Evolutionary conservation across 495 filamentous ascomycete genomes (phyloP), one percentile per base, ranked within the genome.

Genomic region (Xylaria telfairii): DNA sequence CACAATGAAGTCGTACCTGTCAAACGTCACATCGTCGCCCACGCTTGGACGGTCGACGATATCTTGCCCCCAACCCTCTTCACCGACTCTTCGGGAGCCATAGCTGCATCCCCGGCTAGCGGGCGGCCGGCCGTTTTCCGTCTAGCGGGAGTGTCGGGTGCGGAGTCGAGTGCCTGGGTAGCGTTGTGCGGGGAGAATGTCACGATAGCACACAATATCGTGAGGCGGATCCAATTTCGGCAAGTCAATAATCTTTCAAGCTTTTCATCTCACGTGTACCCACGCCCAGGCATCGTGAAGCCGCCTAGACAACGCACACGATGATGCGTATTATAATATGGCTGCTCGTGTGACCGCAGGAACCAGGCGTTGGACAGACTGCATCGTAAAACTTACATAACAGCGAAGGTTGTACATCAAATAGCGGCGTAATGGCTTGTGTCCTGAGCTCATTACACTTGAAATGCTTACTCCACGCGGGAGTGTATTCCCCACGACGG

Each of bases 341-440:
- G 24, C 51, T 44, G 39, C 32, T 28, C 56, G 46, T 62, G 67
- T 69, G 67, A 69, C 44, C 24, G 3, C 13, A 41, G 46, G 17
- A 41, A 21, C 39, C 21, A 19, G 19, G 8, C 4, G 32, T 68
- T 42, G 10, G 57, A 62, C 39, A 49, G 1, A 2, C 24, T 42
- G 28, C 56, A 59, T 62, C 56, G 67, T 69, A 69, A 69, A 51
- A 60, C n/a, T 69, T 69, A 69, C 67, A 24, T 69, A 61, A 69
- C 47, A 53, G n/a, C 54, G 1, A 21, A 19, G 5, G 17, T 26
- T 53, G 10, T 21, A 44, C 13, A 32, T 51, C 37, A 17, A 39
- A 60, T 62, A 26, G 28, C 44, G 44, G 47, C 15, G 53, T 41
- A 2, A 37, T 21, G 37, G 32, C 32, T 59, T n/a, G 21, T 46